Evolutionary conservation across 1,139 yeast genomes (phyloP).

Genomic region (Magnusiomyces paraingens): DNA sequence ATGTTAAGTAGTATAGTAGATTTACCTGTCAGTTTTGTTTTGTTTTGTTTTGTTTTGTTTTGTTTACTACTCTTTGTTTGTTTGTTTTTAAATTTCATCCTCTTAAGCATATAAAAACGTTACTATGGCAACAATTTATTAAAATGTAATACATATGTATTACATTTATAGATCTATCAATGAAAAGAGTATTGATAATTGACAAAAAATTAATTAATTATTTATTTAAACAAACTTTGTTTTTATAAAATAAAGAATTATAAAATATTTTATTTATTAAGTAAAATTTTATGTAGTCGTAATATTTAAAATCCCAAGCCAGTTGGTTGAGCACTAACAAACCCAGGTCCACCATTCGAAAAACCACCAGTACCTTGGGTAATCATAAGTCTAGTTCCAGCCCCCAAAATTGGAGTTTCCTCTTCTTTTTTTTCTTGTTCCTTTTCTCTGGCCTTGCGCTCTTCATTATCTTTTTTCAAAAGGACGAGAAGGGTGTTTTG

Average conservation of each 20-base stretch:
- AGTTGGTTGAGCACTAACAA: slow-evolving; percentile 4
- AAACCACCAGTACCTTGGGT: slow-evolving; percentile 27
- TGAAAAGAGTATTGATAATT: no score
- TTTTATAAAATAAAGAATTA: not conserved
- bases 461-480: slow-evolving; percentile 63
- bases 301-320: slow-evolving; percentile 1
- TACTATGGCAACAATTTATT: no score
- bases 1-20: no score
- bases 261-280: not conserved
- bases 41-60: no score
- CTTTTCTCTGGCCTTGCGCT: slow-evolving; percentile 56
- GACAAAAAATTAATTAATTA: no score
- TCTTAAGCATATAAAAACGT: no score
- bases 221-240: no score
- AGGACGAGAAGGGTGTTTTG: slow-evolving; percentile 61
- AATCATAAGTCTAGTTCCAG: slow-evolving; percentile 27
- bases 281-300: not conserved
- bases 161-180: no score
- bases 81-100: no score
- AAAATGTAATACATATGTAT: no score
- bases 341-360: slow-evolving; percentile 3
- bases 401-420: slow-evolving; percentile 35
- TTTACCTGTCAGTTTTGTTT: no score
- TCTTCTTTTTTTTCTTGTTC: slow-evolving; percentile 45
- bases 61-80: no score